Conservation (phyloP, 1,284 basidiomycete genomes). For the Irpex lacteus region DNA sequence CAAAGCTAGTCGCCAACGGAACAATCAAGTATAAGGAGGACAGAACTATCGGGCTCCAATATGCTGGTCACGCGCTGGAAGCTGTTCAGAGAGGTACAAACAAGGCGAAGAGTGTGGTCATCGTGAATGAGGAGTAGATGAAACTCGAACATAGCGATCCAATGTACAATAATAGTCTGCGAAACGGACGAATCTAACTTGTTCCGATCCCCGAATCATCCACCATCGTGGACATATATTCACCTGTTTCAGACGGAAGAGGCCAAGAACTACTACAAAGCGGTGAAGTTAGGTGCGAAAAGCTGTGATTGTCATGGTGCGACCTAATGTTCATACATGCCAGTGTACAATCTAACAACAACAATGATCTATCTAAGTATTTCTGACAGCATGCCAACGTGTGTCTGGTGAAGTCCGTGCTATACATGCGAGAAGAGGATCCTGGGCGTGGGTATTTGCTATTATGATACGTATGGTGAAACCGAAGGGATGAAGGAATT, state of each 20-base stretch:
- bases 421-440: not conserved
- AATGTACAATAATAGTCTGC: not conserved
- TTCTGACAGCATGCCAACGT: not conserved
- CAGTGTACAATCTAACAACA: not conserved
- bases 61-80: slow-evolving; percentile 48
- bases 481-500: not conserved
- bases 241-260: too few relatives aligned
- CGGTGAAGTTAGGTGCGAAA: too few relatives aligned
- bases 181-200: too few relatives aligned
- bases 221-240: too few relatives aligned
- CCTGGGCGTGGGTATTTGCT: not conserved
- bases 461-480: not conserved
- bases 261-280: too few relatives aligned
- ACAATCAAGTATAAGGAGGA: slow-evolving; percentile 62
- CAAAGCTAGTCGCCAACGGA: slow-evolving; percentile 49
- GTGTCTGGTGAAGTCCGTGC: not conserved
- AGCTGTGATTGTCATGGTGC: too few relatives aligned
- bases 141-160: not conserved
- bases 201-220: too few relatives aligned
- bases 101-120: slow-evolving; percentile 49
- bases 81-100: slow-evolving; percentile 57
- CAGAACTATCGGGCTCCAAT: slow-evolving; percentile 47
- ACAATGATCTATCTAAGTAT: not conserved
- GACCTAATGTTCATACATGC: not conserved
- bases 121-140: not conserved